A percentile compares a stretch with the other conserved stretches of the same genome.
Evolutionary conservation across 1,139 yeast genomes (phyloP).

Genomic region (Sugiyamaella xylanicola): DNA sequence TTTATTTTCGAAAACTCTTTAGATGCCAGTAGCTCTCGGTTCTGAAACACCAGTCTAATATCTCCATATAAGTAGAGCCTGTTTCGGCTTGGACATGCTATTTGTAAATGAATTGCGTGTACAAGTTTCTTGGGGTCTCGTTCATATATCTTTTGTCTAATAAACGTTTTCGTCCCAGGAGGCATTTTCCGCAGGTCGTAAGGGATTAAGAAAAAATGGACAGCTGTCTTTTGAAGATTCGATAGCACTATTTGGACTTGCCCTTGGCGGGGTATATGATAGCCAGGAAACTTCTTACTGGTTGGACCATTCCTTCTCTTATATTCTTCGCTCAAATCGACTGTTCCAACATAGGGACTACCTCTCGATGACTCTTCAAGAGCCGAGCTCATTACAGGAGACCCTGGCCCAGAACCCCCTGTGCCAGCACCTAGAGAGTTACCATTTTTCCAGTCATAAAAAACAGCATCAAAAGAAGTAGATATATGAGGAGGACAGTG

Average conservation of each 20-base stretch:
- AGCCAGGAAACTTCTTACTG: slow-evolving; percentile 42
- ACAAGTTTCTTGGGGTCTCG: slow-evolving; percentile 29
- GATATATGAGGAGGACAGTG: slow-evolving; percentile 38
- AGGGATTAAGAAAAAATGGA: slow-evolving; percentile 44
- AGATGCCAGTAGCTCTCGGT: slow-evolving; percentile 28
- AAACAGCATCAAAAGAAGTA: slow-evolving; percentile 43
- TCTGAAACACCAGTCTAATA: slow-evolving; percentile 45
- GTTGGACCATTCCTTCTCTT: slow-evolving; percentile 33
- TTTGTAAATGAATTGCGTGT: slow-evolving; percentile 43
- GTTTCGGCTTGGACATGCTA: slow-evolving; percentile 39
- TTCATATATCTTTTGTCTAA: slow-evolving; percentile 41
- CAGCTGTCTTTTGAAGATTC: slow-evolving; percentile 46
- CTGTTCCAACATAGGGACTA: slow-evolving; percentile 47
- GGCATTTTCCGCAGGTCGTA: slow-evolving; percentile 44
- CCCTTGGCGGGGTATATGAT: slow-evolving; percentile 47
- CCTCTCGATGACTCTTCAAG: slow-evolving; percentile 33
- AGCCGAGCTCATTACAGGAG: not conserved
- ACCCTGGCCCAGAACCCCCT: not conserved
- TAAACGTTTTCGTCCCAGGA: slow-evolving; percentile 38
- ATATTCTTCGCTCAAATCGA: slow-evolving; percentile 42
- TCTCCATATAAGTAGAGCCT: slow-evolving; percentile 45
- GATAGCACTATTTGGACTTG: slow-evolving; percentile 47
- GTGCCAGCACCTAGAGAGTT: not conserved
- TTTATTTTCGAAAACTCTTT: slow-evolving; percentile 1
- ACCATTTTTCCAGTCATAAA: slow-evolving; percentile 39